Conservation (phyloP, 257 asterid genomes). For the Solanum chilense region DNA sequence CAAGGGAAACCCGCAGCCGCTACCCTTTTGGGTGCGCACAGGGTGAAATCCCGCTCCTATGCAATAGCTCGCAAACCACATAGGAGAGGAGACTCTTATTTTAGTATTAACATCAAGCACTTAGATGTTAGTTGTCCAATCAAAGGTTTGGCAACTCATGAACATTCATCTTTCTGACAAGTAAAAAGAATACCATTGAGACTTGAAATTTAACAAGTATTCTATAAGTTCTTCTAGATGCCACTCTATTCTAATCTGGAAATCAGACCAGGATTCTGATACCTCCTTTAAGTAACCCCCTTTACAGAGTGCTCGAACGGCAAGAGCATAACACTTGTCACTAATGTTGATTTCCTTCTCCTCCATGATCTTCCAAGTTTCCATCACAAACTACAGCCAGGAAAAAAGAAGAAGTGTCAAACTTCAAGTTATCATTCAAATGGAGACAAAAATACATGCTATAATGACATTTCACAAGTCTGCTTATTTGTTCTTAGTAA, state of each 20-base stretch:
- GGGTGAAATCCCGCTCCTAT: too few species aligned
- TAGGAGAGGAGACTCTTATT: background rate
- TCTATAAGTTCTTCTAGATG: background rate
- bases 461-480: background rate
- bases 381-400: slow-evolving; percentile 65
- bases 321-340: slow-evolving; percentile 38
- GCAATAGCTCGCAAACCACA: too few species aligned
- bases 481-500: background rate
- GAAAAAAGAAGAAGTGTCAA: background rate
- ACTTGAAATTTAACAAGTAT: background rate
- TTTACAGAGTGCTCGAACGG: slow-evolving; percentile 60
- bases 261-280: background rate
- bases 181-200: background rate
- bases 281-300: slow-evolving; percentile 85
- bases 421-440: background rate
- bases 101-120: background rate
- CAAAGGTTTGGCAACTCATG: background rate
- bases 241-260: background rate
- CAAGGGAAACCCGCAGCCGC: too few species aligned
- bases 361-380: slow-evolving; percentile 62
- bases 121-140: background rate
- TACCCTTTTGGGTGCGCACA: too few species aligned
- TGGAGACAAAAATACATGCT: background rate
- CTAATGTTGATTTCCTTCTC: slow-evolving; percentile 44
- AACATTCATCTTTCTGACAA: background rate